Conservation (phyloP, 176 grass and related monocot genomes). For the Carex pumila region DNA sequence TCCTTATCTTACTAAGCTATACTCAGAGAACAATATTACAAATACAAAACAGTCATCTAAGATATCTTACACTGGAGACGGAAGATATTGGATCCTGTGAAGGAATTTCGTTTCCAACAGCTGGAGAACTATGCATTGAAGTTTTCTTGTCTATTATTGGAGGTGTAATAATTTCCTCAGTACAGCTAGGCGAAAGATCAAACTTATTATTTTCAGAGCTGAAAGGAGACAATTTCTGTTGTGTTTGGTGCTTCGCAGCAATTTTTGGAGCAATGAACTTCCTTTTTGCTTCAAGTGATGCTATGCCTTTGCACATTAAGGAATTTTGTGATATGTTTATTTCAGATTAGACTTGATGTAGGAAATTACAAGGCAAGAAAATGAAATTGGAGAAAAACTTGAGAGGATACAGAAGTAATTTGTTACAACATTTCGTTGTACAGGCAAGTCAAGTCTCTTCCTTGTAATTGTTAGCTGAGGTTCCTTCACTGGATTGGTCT, state of each 20-base stretch:
- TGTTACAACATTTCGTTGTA: slow-evolving; percentile 88
- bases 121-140: slow-evolving; percentile 26
- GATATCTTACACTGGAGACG: slow-evolving; percentile 6
- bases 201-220: slow-evolving; percentile 38
- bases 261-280: slow-evolving; percentile 86
- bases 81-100: slow-evolving; percentile 21
- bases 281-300: slow-evolving; percentile 84
- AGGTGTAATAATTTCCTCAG: slow-evolving; percentile 52
- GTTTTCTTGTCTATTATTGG: slow-evolving; percentile 31
- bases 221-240: slow-evolving; percentile 24
- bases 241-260: slow-evolving; percentile 41
- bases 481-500: slow-evolving; percentile 31
- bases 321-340: slow-evolving; percentile 25
- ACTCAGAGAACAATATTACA: not conserved
- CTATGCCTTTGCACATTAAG: slow-evolving; percentile 71
- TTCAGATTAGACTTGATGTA: slow-evolving; percentile 18
- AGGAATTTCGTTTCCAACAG: slow-evolving; percentile 30
- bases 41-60: not conserved
- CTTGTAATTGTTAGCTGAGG: slow-evolving; percentile 39
- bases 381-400: not conserved
- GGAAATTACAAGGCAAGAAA: slow-evolving; percentile 10
- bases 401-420: slow-evolving; percentile 99
- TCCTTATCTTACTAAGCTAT: not conserved
- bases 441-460: slow-evolving; percentile 70
- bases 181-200: slow-evolving; percentile 36